Percentiles rank a stretch among this genome's conserved stretches.
Conservation (phyloP, 495 filamentous ascomycete genomes). For the Hyaloscypha finlandica region DNA sequence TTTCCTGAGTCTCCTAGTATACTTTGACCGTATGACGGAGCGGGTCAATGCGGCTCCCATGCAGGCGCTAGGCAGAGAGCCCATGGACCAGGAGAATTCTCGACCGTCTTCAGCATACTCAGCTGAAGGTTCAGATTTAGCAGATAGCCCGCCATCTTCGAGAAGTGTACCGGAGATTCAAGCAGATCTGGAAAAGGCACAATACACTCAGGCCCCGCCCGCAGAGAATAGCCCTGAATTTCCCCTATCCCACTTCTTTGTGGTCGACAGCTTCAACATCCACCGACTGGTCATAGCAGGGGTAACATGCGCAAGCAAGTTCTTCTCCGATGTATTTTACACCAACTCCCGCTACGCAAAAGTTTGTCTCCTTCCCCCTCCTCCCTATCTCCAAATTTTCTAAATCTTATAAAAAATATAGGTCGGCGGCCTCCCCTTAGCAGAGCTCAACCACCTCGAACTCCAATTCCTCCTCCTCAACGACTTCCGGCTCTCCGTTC, state of each 20-base stretch:
- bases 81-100: constrained; percentile 23
- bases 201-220: constrained; percentile 35
- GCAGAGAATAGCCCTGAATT: constrained; percentile 31
- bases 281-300: constrained; percentile 96
- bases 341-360: constrained; percentile 99
- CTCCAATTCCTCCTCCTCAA: constrained; percentile 96
- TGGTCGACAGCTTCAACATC: constrained; percentile 99
- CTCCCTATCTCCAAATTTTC: background rate
- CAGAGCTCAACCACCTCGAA: constrained; percentile 95
- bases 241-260: constrained; percentile 75
- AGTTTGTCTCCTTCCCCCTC: constrained; percentile 52
- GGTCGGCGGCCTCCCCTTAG: constrained; percentile 96
- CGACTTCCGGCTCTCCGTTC: constrained; percentile 92
- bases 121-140: constrained; percentile 32
- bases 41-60: constrained; percentile 65
- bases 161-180: constrained; percentile 25
- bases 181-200: constrained; percentile 27
- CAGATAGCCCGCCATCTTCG: constrained; percentile 29
- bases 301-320: constrained; percentile 98
- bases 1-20: constrained; percentile 91
- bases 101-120: constrained; percentile 30
- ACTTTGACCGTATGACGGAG: constrained; percentile 99
- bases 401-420: constrained; percentile 37
- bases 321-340: constrained; percentile 99
- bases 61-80: constrained; percentile 19